Conservation (phyloP, 768 basidiomycete genomes). For the Boletus sp. region DNA sequence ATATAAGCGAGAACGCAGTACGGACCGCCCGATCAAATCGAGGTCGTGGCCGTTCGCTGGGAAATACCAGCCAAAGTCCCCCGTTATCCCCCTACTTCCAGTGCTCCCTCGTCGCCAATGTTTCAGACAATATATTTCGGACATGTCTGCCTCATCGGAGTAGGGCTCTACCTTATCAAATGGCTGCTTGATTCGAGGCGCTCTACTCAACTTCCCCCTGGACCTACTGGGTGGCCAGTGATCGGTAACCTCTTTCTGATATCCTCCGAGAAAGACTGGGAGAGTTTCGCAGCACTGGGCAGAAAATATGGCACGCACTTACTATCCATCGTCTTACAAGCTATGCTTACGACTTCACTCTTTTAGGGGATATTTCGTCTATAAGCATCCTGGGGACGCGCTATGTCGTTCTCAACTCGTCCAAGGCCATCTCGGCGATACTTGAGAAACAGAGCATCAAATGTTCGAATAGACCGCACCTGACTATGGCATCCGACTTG, state of each 20-base stretch:
- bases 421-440: slow-evolving; percentile 43
- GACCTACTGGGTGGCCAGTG: slow-evolving; percentile 34
- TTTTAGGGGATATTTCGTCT: slow-evolving; percentile 18
- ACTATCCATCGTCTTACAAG: not conserved
- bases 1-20: too few relatives aligned
- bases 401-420: slow-evolving; percentile 49
- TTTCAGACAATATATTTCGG: not conserved
- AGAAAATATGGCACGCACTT: slow-evolving; percentile 44
- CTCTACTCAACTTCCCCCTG: slow-evolving; percentile 14
- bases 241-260: slow-evolving; percentile 55
- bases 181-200: not conserved
- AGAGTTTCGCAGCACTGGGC: slow-evolving; percentile 52
- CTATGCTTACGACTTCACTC: slow-evolving; percentile 9
- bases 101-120: not conserved
- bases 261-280: slow-evolving; percentile 48
- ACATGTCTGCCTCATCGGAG: slow-evolving; percentile 14
- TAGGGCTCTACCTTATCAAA: slow-evolving; percentile 8
- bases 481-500: slow-evolving; percentile 20
- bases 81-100: not conserved
- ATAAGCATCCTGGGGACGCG: slow-evolving; percentile 40
- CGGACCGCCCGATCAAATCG: not conserved
- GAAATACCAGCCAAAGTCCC: too few relatives aligned
- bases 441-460: slow-evolving; percentile 53
- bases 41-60: not conserved
- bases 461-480: slow-evolving; percentile 37